Evolutionary conservation across 176 grass and related monocot species (phyloP).

Genomic region (Avena eriantha): DNA sequence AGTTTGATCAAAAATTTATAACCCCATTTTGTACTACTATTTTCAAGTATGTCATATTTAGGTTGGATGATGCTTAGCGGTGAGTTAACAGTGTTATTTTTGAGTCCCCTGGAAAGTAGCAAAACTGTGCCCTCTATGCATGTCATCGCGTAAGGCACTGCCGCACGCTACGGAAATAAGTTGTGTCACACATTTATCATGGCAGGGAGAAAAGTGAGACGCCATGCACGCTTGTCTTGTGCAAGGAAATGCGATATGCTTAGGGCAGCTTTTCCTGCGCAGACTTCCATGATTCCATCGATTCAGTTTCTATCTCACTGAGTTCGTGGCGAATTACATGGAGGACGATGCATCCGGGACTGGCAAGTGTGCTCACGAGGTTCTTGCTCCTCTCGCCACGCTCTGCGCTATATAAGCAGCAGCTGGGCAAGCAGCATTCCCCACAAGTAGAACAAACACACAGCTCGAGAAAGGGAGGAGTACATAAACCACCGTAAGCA

Average conservation of each 20-base stretch:
- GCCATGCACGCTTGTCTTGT: neutral
- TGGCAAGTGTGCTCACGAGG: neutral
- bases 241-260: neutral
- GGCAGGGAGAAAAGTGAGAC: neutral
- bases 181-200: neutral
- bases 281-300: neutral
- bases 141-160: neutral
- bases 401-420: slow-evolving; percentile 28
- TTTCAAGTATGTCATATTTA: no score
- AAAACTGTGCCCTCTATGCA: neutral
- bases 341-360: neutral
- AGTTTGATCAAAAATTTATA: no score
- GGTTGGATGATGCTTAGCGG: no score
- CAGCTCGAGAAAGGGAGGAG: neutral
- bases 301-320: neutral
- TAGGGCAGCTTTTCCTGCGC: neutral
- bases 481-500: neutral
- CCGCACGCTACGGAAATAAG: neutral
- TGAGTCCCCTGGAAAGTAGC: neutral
- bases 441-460: neutral
- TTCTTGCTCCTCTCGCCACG: neutral
- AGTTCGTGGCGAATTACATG: neutral
- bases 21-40: no score
- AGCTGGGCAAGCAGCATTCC: neutral
- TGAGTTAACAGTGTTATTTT: no score